A percentile compares a stretch with the other conserved stretches of the same genome.
These are phyloP conservation scores for Backusella macrospora DNA, from an alignment of 192 early-diverging fungal genomes.

Conservation along the genomic window DNA sequence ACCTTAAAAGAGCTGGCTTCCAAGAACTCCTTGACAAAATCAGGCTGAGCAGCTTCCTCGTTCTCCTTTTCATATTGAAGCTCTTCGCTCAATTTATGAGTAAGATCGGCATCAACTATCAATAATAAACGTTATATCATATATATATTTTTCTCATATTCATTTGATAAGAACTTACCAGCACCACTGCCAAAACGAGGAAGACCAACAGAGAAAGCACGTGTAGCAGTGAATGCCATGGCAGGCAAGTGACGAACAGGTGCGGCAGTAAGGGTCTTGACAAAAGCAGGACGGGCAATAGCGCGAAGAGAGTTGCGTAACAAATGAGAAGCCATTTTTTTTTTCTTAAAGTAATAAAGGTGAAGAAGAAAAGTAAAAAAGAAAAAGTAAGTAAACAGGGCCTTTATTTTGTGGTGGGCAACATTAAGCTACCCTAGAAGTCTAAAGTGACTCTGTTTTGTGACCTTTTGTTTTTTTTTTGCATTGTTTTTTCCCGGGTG, in stretches of 20 bases:
- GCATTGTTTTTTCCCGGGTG: slow-evolving; percentile 23
- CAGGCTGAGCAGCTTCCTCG: slow-evolving; percentile 56
- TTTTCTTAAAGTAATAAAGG: not conserved
- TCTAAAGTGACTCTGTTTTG: not conserved
- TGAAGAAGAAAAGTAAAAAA: not conserved
- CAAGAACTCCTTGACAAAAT: slow-evolving; percentile 77
- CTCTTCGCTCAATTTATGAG: slow-evolving; percentile 74
- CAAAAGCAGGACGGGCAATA: slow-evolving; percentile 21
- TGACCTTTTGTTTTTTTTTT: slow-evolving; percentile 4
- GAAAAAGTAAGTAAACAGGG: not conserved
- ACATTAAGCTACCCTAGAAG: not conserved
- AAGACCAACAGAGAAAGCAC: slow-evolving; percentile 25
- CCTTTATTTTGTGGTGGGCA: not conserved
- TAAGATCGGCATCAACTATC: slow-evolving; percentile 68
- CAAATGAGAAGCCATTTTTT: slow-evolving; percentile 26
- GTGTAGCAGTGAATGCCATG: slow-evolving; percentile 16
- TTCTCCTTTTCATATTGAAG: slow-evolving; percentile 73
- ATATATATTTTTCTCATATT: not conserved
- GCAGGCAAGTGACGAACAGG: slow-evolving; percentile 4
- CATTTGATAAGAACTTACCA: slow-evolving; percentile 5
- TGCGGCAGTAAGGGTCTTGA: not conserved
- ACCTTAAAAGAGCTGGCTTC: slow-evolving; percentile 63
- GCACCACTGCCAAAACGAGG: slow-evolving; percentile 15
- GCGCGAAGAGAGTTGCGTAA: slow-evolving; percentile 28
- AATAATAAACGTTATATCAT: not conserved